These are phyloP conservation scores for Thozetella sp. DNA, from an alignment of 495 filamentous ascomycete genomes.

Conservation along the genomic window DNA sequence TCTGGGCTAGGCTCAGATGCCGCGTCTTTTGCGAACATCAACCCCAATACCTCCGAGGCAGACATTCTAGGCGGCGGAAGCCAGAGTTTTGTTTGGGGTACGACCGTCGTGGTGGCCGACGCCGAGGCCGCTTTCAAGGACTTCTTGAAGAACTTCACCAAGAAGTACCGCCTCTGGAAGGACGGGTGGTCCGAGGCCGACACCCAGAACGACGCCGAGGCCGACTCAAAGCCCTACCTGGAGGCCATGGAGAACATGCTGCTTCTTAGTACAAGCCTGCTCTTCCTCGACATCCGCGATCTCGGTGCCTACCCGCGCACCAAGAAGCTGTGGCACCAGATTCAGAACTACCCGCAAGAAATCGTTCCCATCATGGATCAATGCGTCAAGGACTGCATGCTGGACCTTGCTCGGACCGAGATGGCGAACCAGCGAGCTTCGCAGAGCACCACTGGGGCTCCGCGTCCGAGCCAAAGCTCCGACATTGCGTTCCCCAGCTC, in stretches of 20 bases:
- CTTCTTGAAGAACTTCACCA: constrained; percentile 86
- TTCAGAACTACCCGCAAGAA: constrained; percentile 90
- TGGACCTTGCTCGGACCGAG: constrained; percentile 81
- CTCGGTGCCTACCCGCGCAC: constrained; percentile 93
- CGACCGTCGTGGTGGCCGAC: constrained; percentile 91
- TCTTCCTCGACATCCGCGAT: constrained; percentile 88
- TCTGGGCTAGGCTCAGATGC: constrained; percentile 69
- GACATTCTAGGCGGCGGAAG: constrained; percentile 81
- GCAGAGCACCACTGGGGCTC: constrained; percentile 50
- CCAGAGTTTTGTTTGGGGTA: constrained; percentile 92
- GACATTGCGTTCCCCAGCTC: constrained; percentile 75
- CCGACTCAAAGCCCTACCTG: constrained; percentile 76
- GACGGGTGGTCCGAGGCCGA: constrained; percentile 63
- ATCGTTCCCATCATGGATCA: constrained; percentile 97
- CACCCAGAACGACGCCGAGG: constrained; percentile 70
- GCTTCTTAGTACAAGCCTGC: constrained; percentile 73
- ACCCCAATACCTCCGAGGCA: constrained; percentile 89
- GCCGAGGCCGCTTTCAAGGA: constrained; percentile 85
- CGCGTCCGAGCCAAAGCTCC: constrained; percentile 58
- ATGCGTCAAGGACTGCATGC: constrained; percentile 87
- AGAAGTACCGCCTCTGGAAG: constrained; percentile 87
- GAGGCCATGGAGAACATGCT: constrained; percentile 89
- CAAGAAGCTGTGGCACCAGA: constrained; percentile 91
- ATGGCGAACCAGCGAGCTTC: constrained; percentile 70
- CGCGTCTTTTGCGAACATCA: constrained; percentile 80